Percentiles rank a stretch among this genome's conserved stretches.
Conservation (phyloP, 1,284 basidiomycete species). For the Hemileia vastatrix region DNA sequence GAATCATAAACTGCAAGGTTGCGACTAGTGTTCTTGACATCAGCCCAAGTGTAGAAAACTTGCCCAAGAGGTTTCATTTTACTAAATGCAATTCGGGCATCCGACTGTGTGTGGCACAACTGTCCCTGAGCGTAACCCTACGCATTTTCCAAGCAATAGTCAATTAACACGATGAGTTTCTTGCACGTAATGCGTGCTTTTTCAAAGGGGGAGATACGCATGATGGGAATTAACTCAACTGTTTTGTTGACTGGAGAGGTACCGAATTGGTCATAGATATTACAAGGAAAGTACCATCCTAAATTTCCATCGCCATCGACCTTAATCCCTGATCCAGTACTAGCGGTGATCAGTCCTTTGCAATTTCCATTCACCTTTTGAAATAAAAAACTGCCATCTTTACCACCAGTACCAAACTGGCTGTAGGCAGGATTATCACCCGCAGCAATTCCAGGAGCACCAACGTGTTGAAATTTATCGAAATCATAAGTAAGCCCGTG, state of each 20-base stretch:
- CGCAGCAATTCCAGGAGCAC: constrained; percentile 54
- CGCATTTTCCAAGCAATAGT: no score
- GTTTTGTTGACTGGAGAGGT: constrained; percentile 58
- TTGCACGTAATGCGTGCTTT: no score
- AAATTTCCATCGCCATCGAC: constrained; percentile 51
- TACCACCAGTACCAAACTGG: constrained; percentile 65
- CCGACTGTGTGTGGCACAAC: constrained; percentile 62
- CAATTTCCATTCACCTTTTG: constrained; percentile 82
- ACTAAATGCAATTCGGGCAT: constrained; percentile 52
- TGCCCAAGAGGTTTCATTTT: constrained; percentile 59
- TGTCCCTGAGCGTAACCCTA: constrained; percentile 54
- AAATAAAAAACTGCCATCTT: constrained; percentile 87
- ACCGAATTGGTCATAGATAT: constrained; percentile 67
- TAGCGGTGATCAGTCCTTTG: constrained; percentile 61
- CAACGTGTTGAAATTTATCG: constrained; percentile 70
- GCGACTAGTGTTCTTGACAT: constrained; percentile 58
- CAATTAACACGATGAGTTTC: no score
- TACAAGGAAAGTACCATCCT: constrained; percentile 91
- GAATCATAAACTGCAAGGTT: constrained; percentile 86
- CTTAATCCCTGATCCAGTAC: constrained; percentile 59
- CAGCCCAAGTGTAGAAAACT: constrained; percentile 87
- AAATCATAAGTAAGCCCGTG: constrained; percentile 91
- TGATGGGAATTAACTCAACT: not conserved
- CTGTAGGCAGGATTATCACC: constrained; percentile 78
- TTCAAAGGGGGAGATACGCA: no score